These are phyloP conservation scores for Tricholoma furcatifolium DNA, from an alignment of 768 basidiomycete genomes.

Conservation along the genomic window DNA sequence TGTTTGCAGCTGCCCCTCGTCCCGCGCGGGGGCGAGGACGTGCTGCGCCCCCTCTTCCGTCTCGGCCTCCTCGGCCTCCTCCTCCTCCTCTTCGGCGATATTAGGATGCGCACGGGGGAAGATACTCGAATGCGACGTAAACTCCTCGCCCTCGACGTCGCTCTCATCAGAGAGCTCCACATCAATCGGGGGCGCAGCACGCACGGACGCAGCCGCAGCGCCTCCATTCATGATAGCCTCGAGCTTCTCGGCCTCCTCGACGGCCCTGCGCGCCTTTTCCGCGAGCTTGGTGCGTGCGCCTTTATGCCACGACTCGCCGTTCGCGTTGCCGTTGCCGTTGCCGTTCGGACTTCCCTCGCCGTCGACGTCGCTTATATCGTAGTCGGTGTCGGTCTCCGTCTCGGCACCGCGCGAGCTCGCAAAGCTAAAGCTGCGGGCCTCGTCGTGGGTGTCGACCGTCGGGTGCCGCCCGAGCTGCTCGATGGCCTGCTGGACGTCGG, in stretches of 20 bases:
- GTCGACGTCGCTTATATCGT: slow-evolving; percentile 45
- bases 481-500: slow-evolving; percentile 88
- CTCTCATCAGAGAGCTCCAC: slow-evolving; percentile 81
- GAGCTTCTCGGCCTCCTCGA: slow-evolving; percentile 54
- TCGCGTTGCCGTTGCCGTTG: background rate
- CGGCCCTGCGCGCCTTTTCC: slow-evolving; percentile 61
- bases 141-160: slow-evolving; percentile 58
- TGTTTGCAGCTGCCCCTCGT: slow-evolving; percentile 30
- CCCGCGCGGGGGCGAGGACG: slow-evolving; percentile 15
- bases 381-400: slow-evolving; percentile 57
- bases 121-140: slow-evolving; percentile 33
- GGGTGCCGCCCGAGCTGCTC: slow-evolving; percentile 67
- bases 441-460: slow-evolving; percentile 54
- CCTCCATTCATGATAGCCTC: slow-evolving; percentile 37
- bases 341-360: slow-evolving; percentile 30
- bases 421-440: slow-evolving; percentile 74
- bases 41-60: background rate
- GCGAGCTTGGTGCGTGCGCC: slow-evolving; percentile 65
- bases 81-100: slow-evolving; percentile 74
- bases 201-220: slow-evolving; percentile 26
- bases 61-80: slow-evolving; percentile 13
- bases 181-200: slow-evolving; percentile 60
- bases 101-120: slow-evolving; percentile 51
- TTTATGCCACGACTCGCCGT: slow-evolving; percentile 61
- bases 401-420: slow-evolving; percentile 62